phyloP scores from a whole-genome alignment of 2,329 filamentous ascomycete species.

The Periglandula ipomoeae region DNA sequence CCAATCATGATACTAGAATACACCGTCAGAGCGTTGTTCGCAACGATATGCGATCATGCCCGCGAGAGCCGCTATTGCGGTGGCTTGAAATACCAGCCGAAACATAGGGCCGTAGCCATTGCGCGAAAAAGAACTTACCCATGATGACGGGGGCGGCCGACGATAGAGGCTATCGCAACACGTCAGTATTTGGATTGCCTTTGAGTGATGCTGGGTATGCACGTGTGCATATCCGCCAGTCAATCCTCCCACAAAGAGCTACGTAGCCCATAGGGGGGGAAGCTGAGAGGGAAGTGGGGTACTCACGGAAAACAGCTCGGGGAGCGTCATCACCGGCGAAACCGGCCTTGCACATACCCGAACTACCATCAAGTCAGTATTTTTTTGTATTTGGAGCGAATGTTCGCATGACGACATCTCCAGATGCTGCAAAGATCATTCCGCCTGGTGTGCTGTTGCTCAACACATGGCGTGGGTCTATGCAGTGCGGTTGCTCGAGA shows the following conservation, averaged over 20 bases:
- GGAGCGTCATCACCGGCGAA: constrained; percentile 99
- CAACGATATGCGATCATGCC: not conserved
- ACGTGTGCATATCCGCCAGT: constrained; percentile 2
- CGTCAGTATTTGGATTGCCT: constrained; percentile 24
- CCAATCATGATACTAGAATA: constrained; percentile 94
- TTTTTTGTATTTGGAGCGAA: constrained; percentile 1
- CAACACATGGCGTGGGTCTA: constrained; percentile 6
- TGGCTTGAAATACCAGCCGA: not conserved
- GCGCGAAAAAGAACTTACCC: constrained; percentile 59
- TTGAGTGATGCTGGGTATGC: not conserved
- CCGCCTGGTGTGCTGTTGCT: not conserved
- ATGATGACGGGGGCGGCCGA: constrained; percentile 99
- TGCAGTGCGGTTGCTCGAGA: constrained; percentile 11
- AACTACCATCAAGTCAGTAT: constrained; percentile 55
- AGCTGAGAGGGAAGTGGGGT: constrained; percentile 23
- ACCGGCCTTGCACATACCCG: constrained; percentile 99
- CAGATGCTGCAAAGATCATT: not conserved
- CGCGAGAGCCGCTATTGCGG: not conserved
- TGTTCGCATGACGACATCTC: not conserved
- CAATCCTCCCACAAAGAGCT: constrained; percentile 7
- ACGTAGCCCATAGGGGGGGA: constrained; percentile 6
- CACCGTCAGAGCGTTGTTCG: constrained; percentile 8
- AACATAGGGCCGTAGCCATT: not conserved
- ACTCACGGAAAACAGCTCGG: constrained; percentile 99
- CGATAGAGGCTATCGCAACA: constrained; percentile 73